phyloP scores from a whole-genome alignment of 202 grass and related monocot genomes.

The Tripidium arundinaceum region DNA sequence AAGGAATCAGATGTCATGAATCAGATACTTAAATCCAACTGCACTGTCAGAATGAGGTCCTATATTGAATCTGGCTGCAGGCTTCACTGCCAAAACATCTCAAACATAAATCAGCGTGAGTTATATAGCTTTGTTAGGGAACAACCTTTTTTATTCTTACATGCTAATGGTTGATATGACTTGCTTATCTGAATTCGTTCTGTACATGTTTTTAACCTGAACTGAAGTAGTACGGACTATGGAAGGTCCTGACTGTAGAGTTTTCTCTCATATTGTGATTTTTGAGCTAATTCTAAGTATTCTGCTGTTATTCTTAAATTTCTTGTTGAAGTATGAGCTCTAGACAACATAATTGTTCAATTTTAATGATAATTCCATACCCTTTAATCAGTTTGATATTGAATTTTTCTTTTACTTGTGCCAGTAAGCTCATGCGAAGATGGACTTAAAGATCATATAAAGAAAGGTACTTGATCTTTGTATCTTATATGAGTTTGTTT shows the following conservation, averaged over 20 bases:
- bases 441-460: slow-evolving; percentile 45
- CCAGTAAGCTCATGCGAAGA: slow-evolving; percentile 51
- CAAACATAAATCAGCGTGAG: slow-evolving; percentile 72
- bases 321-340: background rate
- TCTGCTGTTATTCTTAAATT: background rate
- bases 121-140: slow-evolving; percentile 18
- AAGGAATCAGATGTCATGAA: slow-evolving; percentile 29
- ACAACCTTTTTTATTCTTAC: background rate
- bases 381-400: slow-evolving; percentile 16
- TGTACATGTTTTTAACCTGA: background rate
- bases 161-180: background rate
- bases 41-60: slow-evolving; percentile 52
- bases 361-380: background rate
- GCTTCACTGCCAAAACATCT: slow-evolving; percentile 26
- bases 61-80: slow-evolving; percentile 57
- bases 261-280: background rate
- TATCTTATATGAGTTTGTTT: background rate
- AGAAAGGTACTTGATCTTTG: slow-evolving; percentile 40
- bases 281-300: background rate
- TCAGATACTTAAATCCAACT: slow-evolving; percentile 53
- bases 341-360: background rate
- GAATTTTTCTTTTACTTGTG: slow-evolving; percentile 1
- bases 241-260: background rate
- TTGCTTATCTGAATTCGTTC: background rate
- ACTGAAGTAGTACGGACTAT: background rate